phyloP scores from a whole-genome alignment of 164 flowering plant species.

The Euptelea pleiosperma region DNA sequence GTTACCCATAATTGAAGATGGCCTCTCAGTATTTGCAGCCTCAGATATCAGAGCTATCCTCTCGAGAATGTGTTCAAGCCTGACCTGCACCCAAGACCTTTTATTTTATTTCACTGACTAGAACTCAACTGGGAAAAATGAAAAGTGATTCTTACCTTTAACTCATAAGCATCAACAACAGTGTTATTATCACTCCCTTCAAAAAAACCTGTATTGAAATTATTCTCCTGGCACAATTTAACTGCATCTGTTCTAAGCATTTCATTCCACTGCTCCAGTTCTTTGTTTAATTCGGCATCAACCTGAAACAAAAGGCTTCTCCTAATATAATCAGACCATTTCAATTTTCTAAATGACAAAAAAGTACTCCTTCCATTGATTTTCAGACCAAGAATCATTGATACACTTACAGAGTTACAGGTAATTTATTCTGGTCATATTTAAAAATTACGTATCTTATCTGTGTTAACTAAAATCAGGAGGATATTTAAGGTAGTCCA shows the following conservation, averaged over 20 bases:
- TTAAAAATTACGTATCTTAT: too few relatives aligned
- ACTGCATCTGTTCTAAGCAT: slow-evolving; percentile 77
- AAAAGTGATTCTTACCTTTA: slow-evolving; percentile 55
- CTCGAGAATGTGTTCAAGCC: slow-evolving; percentile 98
- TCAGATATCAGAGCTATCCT: slow-evolving; percentile 85
- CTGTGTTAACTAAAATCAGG: too few relatives aligned
- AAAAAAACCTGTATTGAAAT: slow-evolving; percentile 81
- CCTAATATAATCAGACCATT: too few relatives aligned
- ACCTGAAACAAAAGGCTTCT: slow-evolving; percentile 38
- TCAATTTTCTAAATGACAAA: background rate
- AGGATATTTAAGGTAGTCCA: background rate
- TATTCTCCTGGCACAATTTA: slow-evolving; percentile 90
- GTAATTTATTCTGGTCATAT: too few relatives aligned
- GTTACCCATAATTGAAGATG: slow-evolving; percentile 52
- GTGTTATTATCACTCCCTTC: slow-evolving; percentile 80
- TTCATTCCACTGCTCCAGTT: slow-evolving; percentile 96
- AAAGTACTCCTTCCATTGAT: background rate
- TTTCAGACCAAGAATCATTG: background rate
- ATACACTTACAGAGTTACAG: background rate
- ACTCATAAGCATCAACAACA: slow-evolving; percentile 90
- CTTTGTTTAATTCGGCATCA: slow-evolving; percentile 80
- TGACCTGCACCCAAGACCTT: slow-evolving; percentile 49
- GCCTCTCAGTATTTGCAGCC: slow-evolving; percentile 91
- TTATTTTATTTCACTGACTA: background rate
- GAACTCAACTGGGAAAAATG: background rate